Evolutionary conservation across 140 eudicot species (phyloP).

Genomic region (Erigeron philadelphicus): DNA sequence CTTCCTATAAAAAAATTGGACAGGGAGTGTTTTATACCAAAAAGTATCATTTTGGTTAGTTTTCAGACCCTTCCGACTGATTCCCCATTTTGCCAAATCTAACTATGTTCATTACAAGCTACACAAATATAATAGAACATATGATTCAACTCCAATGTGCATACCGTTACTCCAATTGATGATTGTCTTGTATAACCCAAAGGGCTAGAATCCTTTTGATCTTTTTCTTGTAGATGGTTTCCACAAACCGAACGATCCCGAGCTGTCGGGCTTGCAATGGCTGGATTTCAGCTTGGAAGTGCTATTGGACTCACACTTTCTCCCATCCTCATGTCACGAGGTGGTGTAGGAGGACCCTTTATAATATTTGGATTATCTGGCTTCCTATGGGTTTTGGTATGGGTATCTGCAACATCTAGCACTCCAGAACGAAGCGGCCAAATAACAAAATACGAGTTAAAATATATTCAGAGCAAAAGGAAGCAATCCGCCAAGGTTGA

Average conservation of each 20-base stretch:
- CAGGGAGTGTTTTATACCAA: not conserved
- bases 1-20: too few species aligned
- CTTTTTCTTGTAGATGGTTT: constrained; percentile 66
- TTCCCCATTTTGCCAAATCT: not conserved
- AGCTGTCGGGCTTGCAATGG: constrained; percentile 99
- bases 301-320: constrained; percentile 95
- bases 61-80: not conserved
- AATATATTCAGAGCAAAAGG: constrained; percentile 54
- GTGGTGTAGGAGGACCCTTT: constrained; percentile 91
- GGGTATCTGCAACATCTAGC: constrained; percentile 94
- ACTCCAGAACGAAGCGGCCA: constrained; percentile 76
- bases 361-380: constrained; percentile 89
- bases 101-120: too few species aligned
- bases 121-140: too few species aligned
- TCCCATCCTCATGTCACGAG: constrained; percentile 96
- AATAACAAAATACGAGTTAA: constrained; percentile 64
- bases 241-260: constrained; percentile 81
- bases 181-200: constrained; percentile 13
- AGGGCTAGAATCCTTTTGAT: constrained; percentile 3
- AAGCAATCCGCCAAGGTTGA: constrained; percentile 33
- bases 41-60: not conserved
- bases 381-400: constrained; percentile 86
- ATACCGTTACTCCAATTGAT: not conserved
- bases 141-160: not conserved
- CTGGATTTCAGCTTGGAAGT: constrained; percentile 99